Evolutionary conservation across 306 rosid genomes (phyloP), one percentile per base, ranked within the genome.

Genomic region (Lathyrus aphaca): DNA sequence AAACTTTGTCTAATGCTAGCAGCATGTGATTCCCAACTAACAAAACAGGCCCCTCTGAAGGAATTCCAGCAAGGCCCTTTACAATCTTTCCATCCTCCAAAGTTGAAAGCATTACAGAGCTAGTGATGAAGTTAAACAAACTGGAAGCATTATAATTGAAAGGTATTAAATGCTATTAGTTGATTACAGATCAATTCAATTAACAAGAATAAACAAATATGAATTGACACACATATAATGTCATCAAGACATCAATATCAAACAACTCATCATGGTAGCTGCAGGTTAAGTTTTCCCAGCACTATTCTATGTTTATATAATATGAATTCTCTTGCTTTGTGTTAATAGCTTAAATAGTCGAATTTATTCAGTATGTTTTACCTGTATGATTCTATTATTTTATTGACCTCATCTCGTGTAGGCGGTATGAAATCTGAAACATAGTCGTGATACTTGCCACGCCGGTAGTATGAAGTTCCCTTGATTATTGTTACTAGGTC

Each of bases 1-100:
- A 94, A 68, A 1, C 44, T 74, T 78, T 21, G 30, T 93, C 98
- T n/a, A 83, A 30, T 73, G 91, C 98, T 51, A 93, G 79, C 9
- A 93, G 76, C 98, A 90, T 93, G 82, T 93, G 97, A 78, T 93
- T 86, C 67, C 97, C 98, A 74, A 93, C 93, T 12, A 80, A 81
- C 79, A 93, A 40, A 72, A 93, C 98, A 23, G 98, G 98, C 38
- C 97, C 98, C 71, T 90, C 91, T 32, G 81, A 82, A 69, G 98
- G 98, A 40, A 93, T 67, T 50, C 98, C 98, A 17, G 88, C 84
- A 45, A 90, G 89, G 69, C 97, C 90, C 78, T 85, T 85, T 76
- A 90, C 91, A 61, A 88, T 68, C 45, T 80, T 77, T 54, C 98
- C 98, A 57, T 83, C 83, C 72, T 79, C 91, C 81, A 93, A 86